A percentile compares a stretch with the other conserved stretches of the same genome.
Conservation (phyloP, 768 basidiomycete species). For the Macrolepiota fuliginosa region DNA sequence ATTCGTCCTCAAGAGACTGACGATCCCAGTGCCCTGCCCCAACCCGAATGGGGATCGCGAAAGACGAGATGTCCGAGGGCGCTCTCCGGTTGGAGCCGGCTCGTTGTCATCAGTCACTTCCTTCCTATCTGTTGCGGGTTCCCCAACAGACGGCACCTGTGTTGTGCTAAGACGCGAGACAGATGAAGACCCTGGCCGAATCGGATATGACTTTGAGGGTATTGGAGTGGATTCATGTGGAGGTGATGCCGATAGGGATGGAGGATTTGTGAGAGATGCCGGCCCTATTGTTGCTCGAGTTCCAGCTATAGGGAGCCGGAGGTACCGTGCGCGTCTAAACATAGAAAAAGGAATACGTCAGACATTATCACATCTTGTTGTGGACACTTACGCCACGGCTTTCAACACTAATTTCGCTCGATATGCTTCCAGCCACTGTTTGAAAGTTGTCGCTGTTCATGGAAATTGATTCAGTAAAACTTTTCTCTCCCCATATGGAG, state of each 20-base stretch:
- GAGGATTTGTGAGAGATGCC: constrained; percentile 21
- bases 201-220: constrained; percentile 6
- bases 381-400: constrained; percentile 75
- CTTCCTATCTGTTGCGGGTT: background rate
- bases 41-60: constrained; percentile 11
- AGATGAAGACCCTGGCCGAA: constrained; percentile 8
- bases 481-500: background rate
- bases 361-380: background rate
- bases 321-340: constrained; percentile 74
- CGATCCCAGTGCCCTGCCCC: constrained; percentile 12
- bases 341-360: constrained; percentile 12
- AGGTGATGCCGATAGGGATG: constrained; percentile 13
- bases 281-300: constrained; percentile 34
- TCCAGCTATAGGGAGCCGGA: constrained; percentile 63
- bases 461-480: background rate
- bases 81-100: background rate
- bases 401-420: constrained; percentile 71
- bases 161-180: constrained; percentile 16
- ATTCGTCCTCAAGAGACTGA: constrained; percentile 25
- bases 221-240: background rate
- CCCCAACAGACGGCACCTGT: background rate
- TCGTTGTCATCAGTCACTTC: background rate
- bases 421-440: constrained; percentile 68
- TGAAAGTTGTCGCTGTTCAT: constrained; percentile 47
- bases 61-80: constrained; percentile 11